Evolutionary conservation across 2,329 filamentous ascomycete species (phyloP).

Genomic region (Coleophoma cylindrospora): DNA sequence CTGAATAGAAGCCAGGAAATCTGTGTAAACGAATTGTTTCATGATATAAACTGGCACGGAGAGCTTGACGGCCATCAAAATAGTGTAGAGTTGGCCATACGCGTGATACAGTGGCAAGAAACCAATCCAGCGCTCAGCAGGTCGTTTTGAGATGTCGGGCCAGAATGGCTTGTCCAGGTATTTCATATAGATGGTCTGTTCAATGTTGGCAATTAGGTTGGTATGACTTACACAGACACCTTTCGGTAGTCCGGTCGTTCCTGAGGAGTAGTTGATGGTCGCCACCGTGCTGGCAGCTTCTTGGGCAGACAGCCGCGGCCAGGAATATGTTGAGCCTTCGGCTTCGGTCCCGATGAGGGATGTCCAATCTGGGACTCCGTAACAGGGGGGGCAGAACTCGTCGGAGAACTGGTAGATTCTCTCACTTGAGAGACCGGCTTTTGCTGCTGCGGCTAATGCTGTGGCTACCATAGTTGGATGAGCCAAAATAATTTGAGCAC

Average conservation of each 20-base stretch:
- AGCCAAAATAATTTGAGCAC: conserved; percentile 42
- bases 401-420: conserved; percentile 46
- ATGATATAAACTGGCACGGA: conserved; percentile 49
- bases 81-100: conserved; percentile 49
- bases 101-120: conserved; percentile 66
- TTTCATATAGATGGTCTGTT: conserved; percentile 42
- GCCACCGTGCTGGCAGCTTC: conserved; percentile 30
- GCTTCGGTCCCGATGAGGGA: conserved; percentile 46
- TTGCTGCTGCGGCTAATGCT: conserved; percentile 36
- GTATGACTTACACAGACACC: conserved; percentile 42
- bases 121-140: conserved; percentile 44
- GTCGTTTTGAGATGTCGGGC: conserved; percentile 27
- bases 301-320: conserved; percentile 46
- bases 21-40: conserved; percentile 47
- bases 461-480: conserved; percentile 40
- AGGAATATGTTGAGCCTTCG: conserved; percentile 55
- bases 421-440: conserved; percentile 32
- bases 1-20: conserved; percentile 45
- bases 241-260: conserved; percentile 46
- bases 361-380: conserved; percentile 56
- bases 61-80: conserved; percentile 38
- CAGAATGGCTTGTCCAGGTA: conserved; percentile 31
- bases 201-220: conserved; percentile 44
- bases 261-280: conserved; percentile 44
- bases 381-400: conserved; percentile 18